Evolutionary conservation across 2,329 filamentous ascomycete genomes (phyloP).

Genomic region (Aspergillus carbonarius): DNA sequence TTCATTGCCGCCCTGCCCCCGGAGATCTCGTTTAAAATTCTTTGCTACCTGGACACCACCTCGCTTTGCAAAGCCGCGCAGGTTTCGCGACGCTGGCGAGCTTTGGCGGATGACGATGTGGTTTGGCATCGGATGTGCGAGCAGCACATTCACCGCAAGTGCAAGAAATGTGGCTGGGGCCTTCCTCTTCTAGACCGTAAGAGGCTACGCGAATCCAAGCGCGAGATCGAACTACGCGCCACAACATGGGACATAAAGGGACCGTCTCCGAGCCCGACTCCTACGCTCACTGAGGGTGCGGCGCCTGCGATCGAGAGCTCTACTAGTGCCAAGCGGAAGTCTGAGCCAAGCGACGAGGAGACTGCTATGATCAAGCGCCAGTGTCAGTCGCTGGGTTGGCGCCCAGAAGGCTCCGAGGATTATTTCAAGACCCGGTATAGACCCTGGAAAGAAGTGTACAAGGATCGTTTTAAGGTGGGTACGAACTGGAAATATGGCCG

Average conservation of each 20-base stretch:
- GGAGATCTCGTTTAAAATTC: constrained; percentile 89
- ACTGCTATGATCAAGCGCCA: constrained; percentile 33
- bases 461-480: constrained; percentile 90
- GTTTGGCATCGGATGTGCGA: constrained; percentile 99
- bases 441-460: constrained; percentile 97
- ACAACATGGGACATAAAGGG: constrained; percentile 58
- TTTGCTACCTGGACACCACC: constrained; percentile 88
- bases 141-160: constrained; percentile 92
- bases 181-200: constrained; percentile 86
- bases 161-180: constrained; percentile 94
- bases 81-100: constrained; percentile 84
- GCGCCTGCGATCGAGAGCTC: constrained; percentile 6
- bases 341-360: constrained; percentile 28
- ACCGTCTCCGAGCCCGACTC: constrained; percentile 44
- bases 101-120: constrained; percentile 91
- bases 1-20: constrained; percentile 85
- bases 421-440: constrained; percentile 56
- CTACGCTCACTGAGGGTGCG: constrained; percentile 2
- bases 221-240: constrained; percentile 72
- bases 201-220: constrained; percentile 79
- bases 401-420: constrained; percentile 37
- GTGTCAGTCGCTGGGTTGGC: constrained; percentile 24
- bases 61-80: constrained; percentile 95
- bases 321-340: constrained; percentile 27
- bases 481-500: constrained; percentile 97